Conservation (phyloP, 106 monocot species). For the Ottelia alismoides region DNA sequence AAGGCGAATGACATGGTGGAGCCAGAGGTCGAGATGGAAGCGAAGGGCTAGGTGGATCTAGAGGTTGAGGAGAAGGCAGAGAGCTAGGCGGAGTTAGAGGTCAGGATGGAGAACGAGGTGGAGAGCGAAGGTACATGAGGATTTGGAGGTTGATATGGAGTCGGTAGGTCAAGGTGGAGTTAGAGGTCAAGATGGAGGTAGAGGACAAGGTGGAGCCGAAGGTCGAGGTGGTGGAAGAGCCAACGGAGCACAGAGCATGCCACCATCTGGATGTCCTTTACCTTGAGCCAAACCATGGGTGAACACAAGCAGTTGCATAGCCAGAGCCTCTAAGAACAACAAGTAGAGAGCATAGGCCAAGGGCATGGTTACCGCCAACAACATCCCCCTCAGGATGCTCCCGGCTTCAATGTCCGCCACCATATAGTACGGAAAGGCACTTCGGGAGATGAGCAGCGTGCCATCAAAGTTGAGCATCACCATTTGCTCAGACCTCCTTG, state of each 20-base stretch:
- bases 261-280: constrained; percentile 22
- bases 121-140: too few species aligned
- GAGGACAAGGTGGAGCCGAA: too few species aligned
- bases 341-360: constrained; percentile 7
- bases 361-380: constrained; percentile 16
- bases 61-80: too few species aligned
- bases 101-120: too few species aligned
- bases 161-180: too few species aligned
- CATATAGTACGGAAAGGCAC: constrained; percentile 39
- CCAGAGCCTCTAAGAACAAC: constrained; percentile 19
- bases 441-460: constrained; percentile 18
- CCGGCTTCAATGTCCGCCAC: constrained; percentile 30
- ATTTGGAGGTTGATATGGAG: too few species aligned
- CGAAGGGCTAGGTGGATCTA: too few species aligned
- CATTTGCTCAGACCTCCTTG: constrained; percentile 19
- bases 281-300: constrained; percentile 18
- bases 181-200: too few species aligned
- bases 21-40: too few species aligned
- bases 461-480: constrained; percentile 29
- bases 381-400: constrained; percentile 12
- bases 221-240: constrained; percentile 25
- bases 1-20: too few species aligned
- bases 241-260: constrained; percentile 21
- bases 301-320: constrained; percentile 22
- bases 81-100: too few species aligned